Evolutionary conservation across 1,284 basidiomycete species (phyloP).

Genomic region (Salmacisia buchloeana): DNA sequence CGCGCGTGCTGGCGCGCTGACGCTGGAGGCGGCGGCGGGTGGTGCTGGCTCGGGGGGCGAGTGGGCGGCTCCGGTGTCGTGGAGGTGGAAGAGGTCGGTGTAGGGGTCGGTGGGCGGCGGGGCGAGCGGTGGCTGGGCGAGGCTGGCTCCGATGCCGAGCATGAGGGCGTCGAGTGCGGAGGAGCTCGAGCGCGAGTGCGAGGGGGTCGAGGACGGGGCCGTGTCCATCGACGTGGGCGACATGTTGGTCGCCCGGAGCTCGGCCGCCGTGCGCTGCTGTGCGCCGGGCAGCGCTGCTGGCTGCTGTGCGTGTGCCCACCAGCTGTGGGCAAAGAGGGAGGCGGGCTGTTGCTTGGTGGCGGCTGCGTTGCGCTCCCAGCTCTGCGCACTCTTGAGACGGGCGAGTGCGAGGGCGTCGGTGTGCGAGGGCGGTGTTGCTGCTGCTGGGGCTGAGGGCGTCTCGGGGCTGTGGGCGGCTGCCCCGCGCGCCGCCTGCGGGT

Average conservation of each 20-base stretch:
- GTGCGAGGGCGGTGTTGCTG: not conserved
- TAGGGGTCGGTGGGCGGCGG: not conserved
- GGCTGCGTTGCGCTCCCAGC: conserved; percentile 1
- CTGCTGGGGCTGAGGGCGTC: not conserved
- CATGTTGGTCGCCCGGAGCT: not conserved
- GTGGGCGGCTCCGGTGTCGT: not conserved
- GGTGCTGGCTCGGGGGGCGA: not conserved
- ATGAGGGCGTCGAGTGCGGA: not conserved
- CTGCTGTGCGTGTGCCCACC: conserved; percentile 6
- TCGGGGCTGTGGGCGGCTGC: not conserved
- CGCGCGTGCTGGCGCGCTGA: not conserved
- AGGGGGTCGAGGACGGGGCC: not conserved
- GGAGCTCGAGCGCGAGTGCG: conserved; percentile 2
- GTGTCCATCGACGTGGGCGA: conserved; percentile 4
- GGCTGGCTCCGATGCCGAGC: not conserved
- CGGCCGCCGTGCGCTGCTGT: not conserved
- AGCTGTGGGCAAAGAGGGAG: not conserved
- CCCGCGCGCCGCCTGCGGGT: not conserved
- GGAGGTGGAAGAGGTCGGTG: not conserved
- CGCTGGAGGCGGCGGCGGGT: not conserved
- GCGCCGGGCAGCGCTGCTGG: not conserved
- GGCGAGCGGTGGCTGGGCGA: not conserved
- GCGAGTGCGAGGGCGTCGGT: not conserved
- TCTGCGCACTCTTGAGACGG: not conserved
- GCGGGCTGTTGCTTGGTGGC: conserved; percentile 4